Percentiles rank a stretch among this genome's conserved stretches.
Conservation (phyloP, 257 asterid genomes). For the Solanum rostratum region DNA sequence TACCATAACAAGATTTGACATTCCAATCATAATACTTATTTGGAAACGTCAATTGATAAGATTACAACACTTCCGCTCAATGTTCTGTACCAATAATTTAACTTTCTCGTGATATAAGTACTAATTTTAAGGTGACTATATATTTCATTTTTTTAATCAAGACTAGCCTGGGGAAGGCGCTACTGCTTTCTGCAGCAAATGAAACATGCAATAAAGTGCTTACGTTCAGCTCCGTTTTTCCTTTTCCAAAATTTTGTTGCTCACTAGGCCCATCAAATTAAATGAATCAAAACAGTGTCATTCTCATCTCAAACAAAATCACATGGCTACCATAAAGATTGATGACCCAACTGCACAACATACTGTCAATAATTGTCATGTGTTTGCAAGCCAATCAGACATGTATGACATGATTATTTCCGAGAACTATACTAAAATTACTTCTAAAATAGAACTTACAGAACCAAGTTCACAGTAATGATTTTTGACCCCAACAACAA, state of each 20-base stretch:
- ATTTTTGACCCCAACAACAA: not conserved
- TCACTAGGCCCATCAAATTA: not conserved
- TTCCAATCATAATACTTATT: not conserved
- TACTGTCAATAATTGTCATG: not conserved
- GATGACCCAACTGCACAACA: not conserved
- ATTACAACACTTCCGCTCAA: not conserved
- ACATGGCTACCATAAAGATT: not conserved
- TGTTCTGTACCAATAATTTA: not conserved
- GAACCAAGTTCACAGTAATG: not conserved
- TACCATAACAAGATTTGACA: not conserved
- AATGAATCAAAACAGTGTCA: not conserved
- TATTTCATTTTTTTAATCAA: not conserved
- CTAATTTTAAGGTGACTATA: not conserved
- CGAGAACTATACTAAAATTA: not conserved
- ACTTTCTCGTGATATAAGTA: no score
- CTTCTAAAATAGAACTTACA: not conserved
- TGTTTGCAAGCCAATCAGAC: not conserved
- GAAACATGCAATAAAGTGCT: not conserved
- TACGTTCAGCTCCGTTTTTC: not conserved
- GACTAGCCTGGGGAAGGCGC: not conserved
- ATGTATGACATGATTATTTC: not conserved
- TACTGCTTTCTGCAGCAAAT: not conserved
- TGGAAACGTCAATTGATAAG: not conserved
- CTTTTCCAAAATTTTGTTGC: not conserved
- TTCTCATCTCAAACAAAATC: not conserved